Conservation (phyloP, 2,329 filamentous ascomycete species). For the Colletotrichum magnum region DNA sequence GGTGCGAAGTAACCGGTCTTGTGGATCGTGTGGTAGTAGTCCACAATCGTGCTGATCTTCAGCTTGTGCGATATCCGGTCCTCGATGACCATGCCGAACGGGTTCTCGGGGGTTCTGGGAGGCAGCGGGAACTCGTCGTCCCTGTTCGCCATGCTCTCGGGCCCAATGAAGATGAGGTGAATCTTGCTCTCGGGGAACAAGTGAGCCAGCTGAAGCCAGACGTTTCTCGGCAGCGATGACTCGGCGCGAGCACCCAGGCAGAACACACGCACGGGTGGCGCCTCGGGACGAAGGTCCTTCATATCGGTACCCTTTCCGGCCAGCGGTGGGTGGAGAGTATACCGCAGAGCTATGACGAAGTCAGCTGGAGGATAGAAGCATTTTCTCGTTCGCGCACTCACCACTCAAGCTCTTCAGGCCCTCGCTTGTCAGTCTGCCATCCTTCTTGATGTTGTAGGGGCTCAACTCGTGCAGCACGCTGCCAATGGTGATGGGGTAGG, state of each 20-base stretch:
- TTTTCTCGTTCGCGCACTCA: slow-evolving; percentile 59
- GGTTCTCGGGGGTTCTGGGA: slow-evolving; percentile 85
- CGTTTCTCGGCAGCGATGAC: slow-evolving; percentile 92
- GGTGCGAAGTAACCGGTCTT: slow-evolving; percentile 91
- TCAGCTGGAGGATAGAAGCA: slow-evolving; percentile 6
- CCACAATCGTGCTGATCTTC: slow-evolving; percentile 98
- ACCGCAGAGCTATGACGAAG: slow-evolving; percentile 79
- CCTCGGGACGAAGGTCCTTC: slow-evolving; percentile 84
- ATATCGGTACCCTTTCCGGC: slow-evolving; percentile 81
- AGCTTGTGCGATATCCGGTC: slow-evolving; percentile 88
- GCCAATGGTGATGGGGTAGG: slow-evolving; percentile 92
- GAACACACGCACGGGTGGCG: slow-evolving; percentile 92
- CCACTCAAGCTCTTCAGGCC: slow-evolving; percentile 94
- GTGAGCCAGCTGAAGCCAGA: slow-evolving; percentile 94
- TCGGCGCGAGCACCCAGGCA: slow-evolving; percentile 96
- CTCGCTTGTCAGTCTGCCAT: slow-evolving; percentile 84
- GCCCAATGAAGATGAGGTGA: slow-evolving; percentile 94
- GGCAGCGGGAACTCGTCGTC: slow-evolving; percentile 94
- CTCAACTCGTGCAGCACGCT: slow-evolving; percentile 95
- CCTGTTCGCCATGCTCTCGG: slow-evolving; percentile 95
- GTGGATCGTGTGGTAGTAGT: slow-evolving; percentile 98
- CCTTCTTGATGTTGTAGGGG: slow-evolving; percentile 85
- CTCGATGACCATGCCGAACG: slow-evolving; percentile 94
- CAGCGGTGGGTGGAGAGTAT: slow-evolving; percentile 90
- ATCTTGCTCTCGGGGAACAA: slow-evolving; percentile 94